Evolutionary conservation across 108 stramenopile species (phyloP), one percentile per base, ranked within the genome.

Genomic region (Nitzschia palea): DNA sequence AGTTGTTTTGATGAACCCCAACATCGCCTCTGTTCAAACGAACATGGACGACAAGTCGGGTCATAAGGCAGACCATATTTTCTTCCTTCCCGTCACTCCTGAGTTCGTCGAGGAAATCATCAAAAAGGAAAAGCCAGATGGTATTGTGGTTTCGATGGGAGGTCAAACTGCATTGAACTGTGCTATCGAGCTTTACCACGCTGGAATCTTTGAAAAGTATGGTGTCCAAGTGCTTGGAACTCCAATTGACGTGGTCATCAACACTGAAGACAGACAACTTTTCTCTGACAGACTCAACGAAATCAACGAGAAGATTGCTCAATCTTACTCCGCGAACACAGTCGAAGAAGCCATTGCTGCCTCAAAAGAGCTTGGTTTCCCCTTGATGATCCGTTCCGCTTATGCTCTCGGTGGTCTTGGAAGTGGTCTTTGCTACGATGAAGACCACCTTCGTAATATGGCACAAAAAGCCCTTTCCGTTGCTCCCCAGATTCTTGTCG

Each of bases 21-120:
- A 99, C 82, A 99, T 99, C 69, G 98, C 98, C 26, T 95, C 97
- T 32, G 98, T 99, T 20, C 98, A 99, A 75, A 99, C 98, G 58
- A 97, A 97, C 82, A 86, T 95, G 78, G 97, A 97, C 80, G 73
- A 85, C 71, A 91, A 94, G 76, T 85, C 86, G 53, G 55, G 59
- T 20, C 69, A 67, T 76, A 88, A 74, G 71, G 87, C 84, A 45
- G 98, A 99, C 68, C 93, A 95, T 71, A 91, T 96, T 4, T 99
- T 87, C 86, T 99, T 99, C 90, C 75, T 98, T 35, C 98, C 98
- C 35, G 95, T 99, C 62, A 98, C 94, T 29, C 87, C 95, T 22
- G 93, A 95, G 58, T 95, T 94, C 64, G 94, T 99, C 28, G 96
- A 97, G 80, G 93, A 97, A 71, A 80, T 99, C 28, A 96, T 99